Base-by-base conservation (phyloP, 805 yeast species). In the Saturnispora zaruensis region DNA sequence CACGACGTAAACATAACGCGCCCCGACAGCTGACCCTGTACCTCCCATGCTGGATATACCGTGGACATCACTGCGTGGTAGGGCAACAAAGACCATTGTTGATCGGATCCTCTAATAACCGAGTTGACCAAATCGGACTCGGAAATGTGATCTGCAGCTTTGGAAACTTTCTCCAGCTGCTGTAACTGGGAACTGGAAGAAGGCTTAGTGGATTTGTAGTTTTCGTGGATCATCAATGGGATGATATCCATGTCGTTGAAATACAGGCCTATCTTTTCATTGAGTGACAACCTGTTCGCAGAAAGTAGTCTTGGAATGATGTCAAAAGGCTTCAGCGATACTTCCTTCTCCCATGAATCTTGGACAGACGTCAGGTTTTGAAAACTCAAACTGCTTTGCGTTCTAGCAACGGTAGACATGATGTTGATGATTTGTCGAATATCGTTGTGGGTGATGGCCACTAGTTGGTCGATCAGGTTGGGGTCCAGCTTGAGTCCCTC, bases 201-300 rank as follows among this genome's bases (percentile, higher is more conserved):
- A 1, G 95, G 96, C 38, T 69, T 70, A 0, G 95, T 82, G 33
- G 68, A 68, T 45, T 87, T 66, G 63, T 93, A 93, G 67, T 93
- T 93, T 64, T 93, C 99, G 62, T 91, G 97, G 48, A 93, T 78
- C 98, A 93, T 91, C 53, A 91, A 73, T 5, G 99, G 98, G 1
- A 95, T 82, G 63, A 93, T 84, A 62, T 89, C 96, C 67, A 87
- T 86, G 66, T 93, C 99, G 66, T 88, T 89, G 71, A 93, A 93
- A 63, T 89, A 93, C 47, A 88, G 74, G 58, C 86, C 91, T 60
- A 91, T 82, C 62, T 88, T 86, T 55, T 88, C 96, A 65, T 82
- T 84, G 54, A 91, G 64, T 2, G 81, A 73, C 51, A 77, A 74
- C n/a, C 69, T 66, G 65, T 81, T 85, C 14, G 78, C 73, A 21